Base-by-base conservation (phyloP, 2,329 filamentous ascomycete genomes). In the Botrytis paeoniae region DNA sequence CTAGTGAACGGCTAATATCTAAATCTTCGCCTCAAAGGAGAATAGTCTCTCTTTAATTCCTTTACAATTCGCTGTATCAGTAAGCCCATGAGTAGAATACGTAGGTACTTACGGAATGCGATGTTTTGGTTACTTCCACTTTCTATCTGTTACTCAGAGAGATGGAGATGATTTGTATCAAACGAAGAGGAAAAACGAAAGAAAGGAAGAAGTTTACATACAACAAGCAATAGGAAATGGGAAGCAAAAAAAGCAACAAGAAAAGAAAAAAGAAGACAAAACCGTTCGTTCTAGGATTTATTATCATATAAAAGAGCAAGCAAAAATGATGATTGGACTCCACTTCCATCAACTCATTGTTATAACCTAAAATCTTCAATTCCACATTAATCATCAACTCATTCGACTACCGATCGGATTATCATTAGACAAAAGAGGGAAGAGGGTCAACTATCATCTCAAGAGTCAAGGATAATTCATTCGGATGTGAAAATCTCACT, bases 331-430 rank as follows among this genome's bases (percentile, higher is more conserved):
- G 25, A 71, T 64, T 32, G 5, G 43, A 48, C 60, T 71, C 60
- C 43, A 64, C 41, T 37, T 65, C 60, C 22, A 43, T 66, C 48
- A 54, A 66, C 35, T 35, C 18, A 37, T 12, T 25, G 32, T 37
- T 35, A 65, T 16, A 35, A 64, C 73, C 74, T 75, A 73, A 75
- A 75, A 75, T 76, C 73, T 76, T 74, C 74, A 73, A 51, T 51
- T 45, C 60, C 69, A 43, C 45, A 66, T n/a, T 41, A 18, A 29
- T 41, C 60, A 61, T 32, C 61, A 29, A 32, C 39, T 39, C 32
- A 5, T 3, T 63, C 29, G 57, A 71, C 69, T 71, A 71, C 69
- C 43, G 70, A 59, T 65, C 48, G 74, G 75, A 62, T 73, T 75
- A 75, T 70, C 59, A 60, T 51, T 73, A 54, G 69, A 68, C 48